A percentile compares a stretch with the other conserved stretches of the same genome.
phyloP scores from a whole-genome alignment of 768 basidiomycete genomes.

The Kwoniella sp. region DNA sequence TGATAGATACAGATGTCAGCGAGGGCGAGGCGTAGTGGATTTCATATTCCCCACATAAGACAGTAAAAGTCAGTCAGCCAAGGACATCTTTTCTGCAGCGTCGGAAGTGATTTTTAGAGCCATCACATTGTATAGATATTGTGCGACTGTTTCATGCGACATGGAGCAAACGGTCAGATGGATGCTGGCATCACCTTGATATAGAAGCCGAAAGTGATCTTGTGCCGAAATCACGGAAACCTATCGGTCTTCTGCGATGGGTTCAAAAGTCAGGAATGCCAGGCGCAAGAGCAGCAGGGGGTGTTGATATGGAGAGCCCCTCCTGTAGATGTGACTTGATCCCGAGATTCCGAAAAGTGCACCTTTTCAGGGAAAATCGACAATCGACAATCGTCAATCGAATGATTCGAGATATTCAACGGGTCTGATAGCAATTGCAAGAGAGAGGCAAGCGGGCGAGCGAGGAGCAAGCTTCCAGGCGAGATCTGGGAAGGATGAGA shows the following conservation, averaged over 20 bases:
- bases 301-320: too few relatives aligned
- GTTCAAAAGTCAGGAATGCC: background rate
- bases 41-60: too few relatives aligned
- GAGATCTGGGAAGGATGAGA: background rate
- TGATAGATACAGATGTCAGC: constrained; percentile 12
- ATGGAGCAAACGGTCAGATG: too few relatives aligned
- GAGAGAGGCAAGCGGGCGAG: too few relatives aligned
- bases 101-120: too few relatives aligned
- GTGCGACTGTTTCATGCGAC: too few relatives aligned
- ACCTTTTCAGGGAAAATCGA: background rate
- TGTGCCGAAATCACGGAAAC: background rate
- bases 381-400: too few relatives aligned
- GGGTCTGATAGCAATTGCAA: too few relatives aligned
- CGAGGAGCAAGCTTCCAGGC: too few relatives aligned
- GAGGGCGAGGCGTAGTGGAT: background rate
- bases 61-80: background rate
- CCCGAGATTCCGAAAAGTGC: background rate
- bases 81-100: background rate
- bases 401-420: too few relatives aligned
- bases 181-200: background rate
- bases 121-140: too few relatives aligned
- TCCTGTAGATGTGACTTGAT: background rate
- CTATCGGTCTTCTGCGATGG: constrained; percentile 1
- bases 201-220: background rate
- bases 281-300: background rate